Conservation (phyloP, 352 stramenopile species). For the Phytophthora meadii region DNA sequence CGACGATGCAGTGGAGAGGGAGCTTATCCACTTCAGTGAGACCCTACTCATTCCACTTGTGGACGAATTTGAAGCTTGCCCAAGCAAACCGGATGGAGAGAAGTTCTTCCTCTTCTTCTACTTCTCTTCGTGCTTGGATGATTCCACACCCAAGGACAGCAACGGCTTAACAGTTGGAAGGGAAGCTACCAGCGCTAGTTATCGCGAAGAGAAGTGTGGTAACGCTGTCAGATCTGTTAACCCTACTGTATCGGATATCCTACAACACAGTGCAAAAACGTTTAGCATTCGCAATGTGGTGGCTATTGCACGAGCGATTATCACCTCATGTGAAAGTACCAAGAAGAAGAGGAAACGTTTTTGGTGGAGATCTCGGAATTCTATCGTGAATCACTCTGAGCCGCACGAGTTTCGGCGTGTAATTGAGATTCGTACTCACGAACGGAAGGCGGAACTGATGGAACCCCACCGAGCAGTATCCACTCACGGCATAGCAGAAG, state of each 20-base stretch:
- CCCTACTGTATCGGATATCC: conserved; percentile 21
- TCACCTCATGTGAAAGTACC: not conserved
- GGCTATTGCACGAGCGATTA: conserved; percentile 18
- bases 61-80: not conserved
- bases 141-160: conserved; percentile 1
- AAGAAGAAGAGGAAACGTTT: conserved; percentile 28
- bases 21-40: conserved; percentile 31
- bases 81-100: not conserved
- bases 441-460: conserved; percentile 18
- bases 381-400: conserved; percentile 46
- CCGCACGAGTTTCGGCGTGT: conserved; percentile 47
- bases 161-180: not conserved
- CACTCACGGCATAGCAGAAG: conserved; percentile 4
- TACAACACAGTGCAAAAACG: conserved; percentile 1
- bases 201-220: conserved; percentile 16
- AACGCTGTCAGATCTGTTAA: conserved; percentile 12
- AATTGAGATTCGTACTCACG: conserved; percentile 17
- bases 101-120: conserved; percentile 50
- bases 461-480: conserved; percentile 17
- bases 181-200: not conserved
- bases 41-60: conserved; percentile 1
- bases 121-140: conserved; percentile 32
- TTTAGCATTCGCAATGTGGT: conserved; percentile 24
- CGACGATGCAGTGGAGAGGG: conserved; percentile 44
- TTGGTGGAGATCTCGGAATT: conserved; percentile 36